Conservation (phyloP, 2,329 filamentous ascomycete species). For the Phaeophleospora eucalypticola region DNA sequence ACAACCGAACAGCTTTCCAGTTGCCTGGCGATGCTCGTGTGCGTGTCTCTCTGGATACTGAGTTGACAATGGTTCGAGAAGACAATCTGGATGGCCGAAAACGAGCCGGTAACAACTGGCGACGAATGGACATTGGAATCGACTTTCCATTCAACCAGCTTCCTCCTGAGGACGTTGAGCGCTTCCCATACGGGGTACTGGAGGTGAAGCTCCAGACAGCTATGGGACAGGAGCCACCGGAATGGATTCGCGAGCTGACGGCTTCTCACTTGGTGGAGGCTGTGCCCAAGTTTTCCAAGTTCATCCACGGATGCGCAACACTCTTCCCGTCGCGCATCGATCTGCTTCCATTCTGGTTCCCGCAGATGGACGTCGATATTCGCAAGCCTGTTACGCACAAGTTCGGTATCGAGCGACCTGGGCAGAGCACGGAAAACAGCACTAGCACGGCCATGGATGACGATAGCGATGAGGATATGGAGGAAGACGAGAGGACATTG, state of each 20-base stretch:
- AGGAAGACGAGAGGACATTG: constrained; percentile 41
- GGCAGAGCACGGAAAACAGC: constrained; percentile 67
- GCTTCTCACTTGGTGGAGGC: constrained; percentile 93
- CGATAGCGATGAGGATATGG: constrained; percentile 59
- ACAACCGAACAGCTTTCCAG: constrained; percentile 97
- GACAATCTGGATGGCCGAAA: constrained; percentile 82
- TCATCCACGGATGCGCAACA: constrained; percentile 89
- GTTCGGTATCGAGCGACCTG: constrained; percentile 83
- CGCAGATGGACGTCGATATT: constrained; percentile 97
- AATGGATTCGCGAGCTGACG: constrained; percentile 93
- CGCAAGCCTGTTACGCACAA: constrained; percentile 83
- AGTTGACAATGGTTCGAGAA: constrained; percentile 90
- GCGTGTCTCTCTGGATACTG: constrained; percentile 93
- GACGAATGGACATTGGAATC: constrained; percentile 94
- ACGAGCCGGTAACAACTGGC: constrained; percentile 84
- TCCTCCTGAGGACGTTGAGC: constrained; percentile 75
- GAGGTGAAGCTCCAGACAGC: constrained; percentile 98
- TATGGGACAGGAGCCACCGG: constrained; percentile 86
- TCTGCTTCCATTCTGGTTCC: constrained; percentile 92
- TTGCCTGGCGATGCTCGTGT: constrained; percentile 93
- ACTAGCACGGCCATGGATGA: constrained; percentile 76
- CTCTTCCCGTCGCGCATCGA: constrained; percentile 85
- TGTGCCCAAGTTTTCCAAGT: constrained; percentile 99
- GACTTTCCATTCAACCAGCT: constrained; percentile 92
- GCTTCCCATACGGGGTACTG: constrained; percentile 92